phyloP scores from a whole-genome alignment of 2,329 filamentous ascomycete species.

The Ophiobolus disseminans region DNA sequence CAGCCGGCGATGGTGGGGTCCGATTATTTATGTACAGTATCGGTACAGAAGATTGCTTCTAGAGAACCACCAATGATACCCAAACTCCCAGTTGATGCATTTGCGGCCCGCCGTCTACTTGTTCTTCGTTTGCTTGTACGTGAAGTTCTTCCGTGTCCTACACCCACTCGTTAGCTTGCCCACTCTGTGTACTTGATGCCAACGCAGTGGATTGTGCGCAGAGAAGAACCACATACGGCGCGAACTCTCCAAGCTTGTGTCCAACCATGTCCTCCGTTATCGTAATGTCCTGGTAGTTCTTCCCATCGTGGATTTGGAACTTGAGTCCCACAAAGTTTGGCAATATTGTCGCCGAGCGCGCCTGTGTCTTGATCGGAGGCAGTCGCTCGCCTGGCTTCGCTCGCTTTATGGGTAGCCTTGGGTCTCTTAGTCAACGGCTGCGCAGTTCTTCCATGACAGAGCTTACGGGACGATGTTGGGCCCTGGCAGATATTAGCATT shows the following conservation, averaged over 20 bases:
- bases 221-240: constrained; percentile 66
- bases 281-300: constrained; percentile 79
- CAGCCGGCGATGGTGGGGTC: constrained; percentile 18
- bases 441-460: constrained; percentile 1
- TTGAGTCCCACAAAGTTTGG: constrained; percentile 89
- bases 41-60: constrained; percentile 36
- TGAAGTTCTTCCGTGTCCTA: constrained; percentile 72
- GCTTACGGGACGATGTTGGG: constrained; percentile 75
- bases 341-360: constrained; percentile 85
- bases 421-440: constrained; percentile 31
- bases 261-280: constrained; percentile 97
- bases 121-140: constrained; percentile 75
- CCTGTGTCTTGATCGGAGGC: constrained; percentile 82
- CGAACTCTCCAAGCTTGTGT: constrained; percentile 92
- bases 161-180: constrained; percentile 11
- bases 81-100: constrained; percentile 44
- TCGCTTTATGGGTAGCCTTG: constrained; percentile 68
- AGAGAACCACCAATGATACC: constrained; percentile 45
- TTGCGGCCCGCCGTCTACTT: constrained; percentile 54
- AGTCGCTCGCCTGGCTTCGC: constrained; percentile 67
- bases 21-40: constrained; percentile 43
- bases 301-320: constrained; percentile 93
- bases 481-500: constrained; percentile 53
- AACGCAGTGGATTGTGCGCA: neutral
- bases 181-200: neutral